Conservation (phyloP, 352 stramenopile genomes). For the Aphanomyces euteiches region DNA sequence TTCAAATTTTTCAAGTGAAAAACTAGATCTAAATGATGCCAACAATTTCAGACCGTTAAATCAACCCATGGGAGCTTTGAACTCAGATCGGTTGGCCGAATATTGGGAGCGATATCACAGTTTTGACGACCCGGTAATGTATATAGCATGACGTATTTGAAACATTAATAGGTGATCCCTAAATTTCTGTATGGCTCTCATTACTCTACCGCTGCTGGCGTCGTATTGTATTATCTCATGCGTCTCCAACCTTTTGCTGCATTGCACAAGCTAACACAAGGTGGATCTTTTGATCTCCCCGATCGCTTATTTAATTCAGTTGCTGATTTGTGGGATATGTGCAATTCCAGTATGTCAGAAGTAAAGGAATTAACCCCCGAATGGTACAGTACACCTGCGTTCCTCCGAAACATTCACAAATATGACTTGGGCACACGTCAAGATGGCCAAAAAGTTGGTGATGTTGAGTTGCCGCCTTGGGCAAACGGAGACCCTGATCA, state of each 20-base stretch:
- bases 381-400: conserved; percentile 94
- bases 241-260: conserved; percentile 97
- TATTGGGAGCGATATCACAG: conserved; percentile 95
- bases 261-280: conserved; percentile 95
- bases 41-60: conserved; percentile 95
- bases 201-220: conserved; percentile 95
- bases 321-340: conserved; percentile 95
- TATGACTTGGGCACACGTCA: conserved; percentile 91
- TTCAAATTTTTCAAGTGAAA: conserved; percentile 66
- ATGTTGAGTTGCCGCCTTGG: conserved; percentile 97
- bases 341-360: conserved; percentile 95
- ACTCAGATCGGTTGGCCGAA: conserved; percentile 86
- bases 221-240: conserved; percentile 98
- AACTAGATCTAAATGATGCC: conserved; percentile 77
- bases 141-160: conserved; percentile 1
- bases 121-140: conserved; percentile 68
- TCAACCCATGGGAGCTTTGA: conserved; percentile 98
- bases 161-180: conserved; percentile 51
- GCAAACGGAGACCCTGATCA: conserved; percentile 91
- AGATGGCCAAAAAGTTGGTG: conserved; percentile 79
- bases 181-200: conserved; percentile 91
- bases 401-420: conserved; percentile 95
- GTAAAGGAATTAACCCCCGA: conserved; percentile 99
- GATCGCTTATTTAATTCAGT: conserved; percentile 98
- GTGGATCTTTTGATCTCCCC: conserved; percentile 95